phyloP scores from a whole-genome alignment of 2,329 filamentous ascomycete species.

The Knufia petricola region DNA sequence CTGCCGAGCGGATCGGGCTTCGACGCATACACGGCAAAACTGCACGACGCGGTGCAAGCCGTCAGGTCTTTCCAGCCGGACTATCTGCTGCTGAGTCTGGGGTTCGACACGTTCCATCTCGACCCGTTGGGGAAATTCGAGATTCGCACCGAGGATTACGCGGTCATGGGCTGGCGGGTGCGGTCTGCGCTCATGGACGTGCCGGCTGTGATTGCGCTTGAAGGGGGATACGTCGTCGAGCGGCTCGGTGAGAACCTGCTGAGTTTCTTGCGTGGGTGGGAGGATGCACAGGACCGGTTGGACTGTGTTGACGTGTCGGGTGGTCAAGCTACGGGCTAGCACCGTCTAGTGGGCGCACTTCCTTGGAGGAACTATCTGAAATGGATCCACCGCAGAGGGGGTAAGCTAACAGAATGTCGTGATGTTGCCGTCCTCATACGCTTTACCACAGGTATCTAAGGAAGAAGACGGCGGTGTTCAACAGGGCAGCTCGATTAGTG shows the following conservation, averaged over 20 bases:
- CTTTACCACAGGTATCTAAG: no score
- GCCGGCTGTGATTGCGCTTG: slow-evolving; percentile 19
- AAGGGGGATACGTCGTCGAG: slow-evolving; percentile 23
- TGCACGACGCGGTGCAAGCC: slow-evolving; percentile 13
- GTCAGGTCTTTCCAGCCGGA: slow-evolving; percentile 14
- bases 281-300: slow-evolving; percentile 1
- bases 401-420: no score
- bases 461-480: no score
- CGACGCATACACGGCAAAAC: slow-evolving; percentile 17
- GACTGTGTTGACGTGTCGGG: no score
- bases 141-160: slow-evolving; percentile 21
- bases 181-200: slow-evolving; percentile 13
- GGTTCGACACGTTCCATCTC: slow-evolving; percentile 22
- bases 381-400: no score
- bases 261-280: slow-evolving; percentile 21
- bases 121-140: slow-evolving; percentile 22
- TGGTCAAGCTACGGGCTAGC: no score
- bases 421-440: no score
- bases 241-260: slow-evolving; percentile 20
- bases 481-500: no score
- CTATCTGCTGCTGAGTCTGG: slow-evolving; percentile 21
- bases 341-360: no score
- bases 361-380: no score
- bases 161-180: slow-evolving; percentile 15
- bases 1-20: slow-evolving; percentile 16